Conservation (phyloP, 352 stramenopile genomes). For the Aphanomyces invadans region DNA sequence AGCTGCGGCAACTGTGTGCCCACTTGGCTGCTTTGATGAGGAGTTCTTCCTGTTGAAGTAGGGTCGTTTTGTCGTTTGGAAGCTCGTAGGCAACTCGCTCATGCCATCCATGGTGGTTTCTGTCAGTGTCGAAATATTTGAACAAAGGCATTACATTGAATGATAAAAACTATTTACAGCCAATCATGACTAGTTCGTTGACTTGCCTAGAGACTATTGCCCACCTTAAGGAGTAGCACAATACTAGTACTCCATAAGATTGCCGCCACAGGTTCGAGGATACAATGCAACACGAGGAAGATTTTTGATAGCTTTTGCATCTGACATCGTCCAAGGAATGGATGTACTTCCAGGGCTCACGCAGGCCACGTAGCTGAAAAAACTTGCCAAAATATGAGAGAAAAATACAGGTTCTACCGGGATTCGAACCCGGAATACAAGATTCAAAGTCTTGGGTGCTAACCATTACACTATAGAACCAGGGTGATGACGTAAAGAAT, state of each 20-base stretch:
- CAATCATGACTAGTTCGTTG: too few relatives aligned
- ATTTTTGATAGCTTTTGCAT: too few relatives aligned
- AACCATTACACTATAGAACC: not conserved
- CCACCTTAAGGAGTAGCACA: too few relatives aligned
- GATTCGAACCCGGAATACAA: not conserved
- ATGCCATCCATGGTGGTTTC: not conserved
- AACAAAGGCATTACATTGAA: not conserved
- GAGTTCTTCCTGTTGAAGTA: not conserved
- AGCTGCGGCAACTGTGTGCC: not conserved
- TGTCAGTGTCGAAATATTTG: not conserved
- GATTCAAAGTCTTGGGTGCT: not conserved
- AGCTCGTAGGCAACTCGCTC: constrained; percentile 1
- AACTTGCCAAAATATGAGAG: not conserved
- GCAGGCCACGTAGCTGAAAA: too few relatives aligned
- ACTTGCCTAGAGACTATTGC: too few relatives aligned
- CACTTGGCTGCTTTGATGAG: not conserved
- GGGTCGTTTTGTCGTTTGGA: constrained; percentile 1
- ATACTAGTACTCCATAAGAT: too few relatives aligned
- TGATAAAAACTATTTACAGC: not conserved
- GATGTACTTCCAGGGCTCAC: too few relatives aligned
- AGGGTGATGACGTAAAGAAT: not conserved
- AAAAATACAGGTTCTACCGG: not conserved
- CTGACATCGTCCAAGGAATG: too few relatives aligned
- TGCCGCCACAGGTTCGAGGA: too few relatives aligned
- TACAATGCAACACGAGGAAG: too few relatives aligned